Conservation (phyloP, 2,329 filamentous ascomycete genomes). For the Hymenoscyphus fructigenus region DNA sequence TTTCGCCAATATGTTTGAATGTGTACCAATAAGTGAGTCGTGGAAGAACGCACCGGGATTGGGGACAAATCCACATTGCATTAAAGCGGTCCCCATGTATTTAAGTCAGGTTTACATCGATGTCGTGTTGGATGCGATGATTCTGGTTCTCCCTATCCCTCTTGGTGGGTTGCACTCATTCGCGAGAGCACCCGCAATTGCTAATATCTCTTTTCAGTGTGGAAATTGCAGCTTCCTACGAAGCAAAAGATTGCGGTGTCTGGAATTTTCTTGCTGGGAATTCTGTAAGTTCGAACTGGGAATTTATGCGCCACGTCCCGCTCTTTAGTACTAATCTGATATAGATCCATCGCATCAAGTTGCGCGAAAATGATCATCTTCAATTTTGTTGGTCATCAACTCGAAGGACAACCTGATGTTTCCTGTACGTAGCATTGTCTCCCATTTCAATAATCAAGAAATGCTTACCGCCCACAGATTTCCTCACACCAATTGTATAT, state of each 20-base stretch:
- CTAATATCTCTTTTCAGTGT: not conserved
- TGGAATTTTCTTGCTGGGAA: constrained; percentile 4
- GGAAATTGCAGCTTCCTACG: constrained; percentile 2
- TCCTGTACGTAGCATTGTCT: not conserved
- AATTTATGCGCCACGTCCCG: not conserved
- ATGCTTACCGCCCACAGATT: not conserved
- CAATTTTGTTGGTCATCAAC: constrained; percentile 7
- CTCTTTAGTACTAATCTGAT: not conserved
- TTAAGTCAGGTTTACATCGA: constrained; percentile 8
- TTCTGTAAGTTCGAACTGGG: not conserved
- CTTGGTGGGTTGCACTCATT: not conserved
- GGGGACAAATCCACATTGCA: not conserved
- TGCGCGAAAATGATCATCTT: constrained; percentile 9
- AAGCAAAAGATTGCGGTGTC: constrained; percentile 4
- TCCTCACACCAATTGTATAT: constrained; percentile 9
- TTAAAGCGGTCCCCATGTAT: constrained; percentile 4
- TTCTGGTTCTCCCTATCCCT: constrained; percentile 5
- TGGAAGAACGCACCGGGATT: not conserved
- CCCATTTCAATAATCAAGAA: not conserved
- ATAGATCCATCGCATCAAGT: constrained; percentile 2
- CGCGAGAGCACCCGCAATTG: not conserved
- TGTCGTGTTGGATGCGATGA: constrained; percentile 7
- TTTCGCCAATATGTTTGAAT: constrained; percentile 9
- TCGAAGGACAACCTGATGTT: not conserved
- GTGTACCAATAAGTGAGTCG: not conserved